phyloP scores from a whole-genome alignment of 192 early-diverging fungal genomes.

The Coemansia reversa region DNA sequence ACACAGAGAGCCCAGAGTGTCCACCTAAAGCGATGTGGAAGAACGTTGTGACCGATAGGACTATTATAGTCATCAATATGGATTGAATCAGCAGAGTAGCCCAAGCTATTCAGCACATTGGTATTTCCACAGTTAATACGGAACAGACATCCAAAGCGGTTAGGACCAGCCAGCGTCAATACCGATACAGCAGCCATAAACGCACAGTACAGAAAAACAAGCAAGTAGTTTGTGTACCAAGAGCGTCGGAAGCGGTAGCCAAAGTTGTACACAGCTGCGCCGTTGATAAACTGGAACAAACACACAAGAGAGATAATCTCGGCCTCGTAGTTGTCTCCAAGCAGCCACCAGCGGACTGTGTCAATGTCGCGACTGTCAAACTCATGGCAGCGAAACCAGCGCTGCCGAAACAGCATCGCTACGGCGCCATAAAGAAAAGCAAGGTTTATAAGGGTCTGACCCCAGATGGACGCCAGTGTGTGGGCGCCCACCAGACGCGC shows the following conservation, averaged over 20 bases:
- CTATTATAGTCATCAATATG: constrained; percentile 61
- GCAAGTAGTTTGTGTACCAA: constrained; percentile 64
- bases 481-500: constrained; percentile 72
- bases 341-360: constrained; percentile 72
- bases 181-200: constrained; percentile 60
- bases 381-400: constrained; percentile 78
- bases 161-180: constrained; percentile 64
- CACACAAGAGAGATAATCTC: constrained; percentile 61
- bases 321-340: constrained; percentile 80
- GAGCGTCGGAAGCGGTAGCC: constrained; percentile 63
- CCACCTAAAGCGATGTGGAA: constrained; percentile 64
- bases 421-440: constrained; percentile 56
- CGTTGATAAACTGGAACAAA: constrained; percentile 73
- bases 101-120: constrained; percentile 38
- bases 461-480: constrained; percentile 67
- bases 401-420: constrained; percentile 65
- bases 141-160: constrained; percentile 66
- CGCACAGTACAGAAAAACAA: constrained; percentile 55
- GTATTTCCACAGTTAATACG: constrained; percentile 69
- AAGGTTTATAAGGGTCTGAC: constrained; percentile 70
- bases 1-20: constrained; percentile 58
- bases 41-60: constrained; percentile 70
- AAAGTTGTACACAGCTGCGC: constrained; percentile 68
- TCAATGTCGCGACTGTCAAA: constrained; percentile 68
- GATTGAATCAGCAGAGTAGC: constrained; percentile 44